Percentiles rank a stretch among this genome's conserved stretches.
These are phyloP conservation scores for Fusarium sp. DNA, from an alignment of 2,329 filamentous ascomycete genomes.

Conservation along the genomic window DNA sequence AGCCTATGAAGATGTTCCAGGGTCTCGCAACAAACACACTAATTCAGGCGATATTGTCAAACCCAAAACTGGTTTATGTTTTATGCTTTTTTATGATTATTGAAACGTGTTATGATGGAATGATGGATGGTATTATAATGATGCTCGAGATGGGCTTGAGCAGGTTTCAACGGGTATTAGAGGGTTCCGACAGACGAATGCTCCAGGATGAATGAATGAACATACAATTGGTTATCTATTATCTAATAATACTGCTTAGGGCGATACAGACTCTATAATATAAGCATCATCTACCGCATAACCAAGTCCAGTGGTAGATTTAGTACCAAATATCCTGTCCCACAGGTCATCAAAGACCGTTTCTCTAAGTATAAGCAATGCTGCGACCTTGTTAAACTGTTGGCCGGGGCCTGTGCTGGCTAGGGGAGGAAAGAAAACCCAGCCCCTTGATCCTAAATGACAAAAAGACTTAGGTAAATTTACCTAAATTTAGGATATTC, in stretches of 20 bases:
- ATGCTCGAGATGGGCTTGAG: not conserved
- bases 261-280: not conserved
- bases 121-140: constrained; percentile 13
- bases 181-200: not conserved
- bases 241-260: not conserved
- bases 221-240: not conserved
- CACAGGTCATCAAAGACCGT: not conserved
- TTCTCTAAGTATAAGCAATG: not conserved
- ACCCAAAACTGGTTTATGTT: not conserved
- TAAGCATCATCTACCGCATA: not conserved
- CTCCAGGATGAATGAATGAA: not conserved
- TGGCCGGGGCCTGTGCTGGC: not conserved
- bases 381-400: not conserved
- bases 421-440: not conserved
- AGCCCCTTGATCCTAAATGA: not conserved
- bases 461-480: not conserved
- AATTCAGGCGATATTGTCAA: not conserved
- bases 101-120: constrained; percentile 29
- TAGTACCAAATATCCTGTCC: not conserved
- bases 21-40: not conserved
- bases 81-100: constrained; percentile 33
- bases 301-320: not conserved
- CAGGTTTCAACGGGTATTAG: not conserved
- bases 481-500: not conserved
- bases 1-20: not conserved